Percentiles rank a stretch among this genome's conserved stretches.
phyloP scores from a whole-genome alignment of 768 basidiomycete genomes.

The Amanita muscaria region DNA sequence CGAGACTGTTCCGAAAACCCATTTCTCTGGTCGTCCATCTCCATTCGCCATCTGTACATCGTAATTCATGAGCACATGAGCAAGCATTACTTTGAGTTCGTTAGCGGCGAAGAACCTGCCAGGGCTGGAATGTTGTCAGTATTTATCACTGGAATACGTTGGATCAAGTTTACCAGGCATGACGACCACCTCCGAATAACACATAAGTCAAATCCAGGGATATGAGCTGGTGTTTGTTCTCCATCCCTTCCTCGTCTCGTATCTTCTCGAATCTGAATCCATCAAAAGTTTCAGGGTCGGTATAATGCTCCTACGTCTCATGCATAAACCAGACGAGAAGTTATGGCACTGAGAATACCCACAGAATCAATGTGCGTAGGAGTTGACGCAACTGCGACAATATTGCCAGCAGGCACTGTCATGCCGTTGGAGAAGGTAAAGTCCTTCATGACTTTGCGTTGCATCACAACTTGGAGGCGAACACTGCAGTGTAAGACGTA shows the following conservation, averaged over 20 bases:
- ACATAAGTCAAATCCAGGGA: conserved; percentile 20
- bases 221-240: conserved; percentile 22
- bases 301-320: conserved; percentile 24
- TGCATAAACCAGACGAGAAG: not conserved
- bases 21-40: conserved; percentile 7
- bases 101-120: conserved; percentile 28
- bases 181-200: conserved; percentile 25
- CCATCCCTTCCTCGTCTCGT: conserved; percentile 20
- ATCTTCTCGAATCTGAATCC: conserved; percentile 33
- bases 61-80: conserved; percentile 24
- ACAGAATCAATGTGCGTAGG: conserved; percentile 7
- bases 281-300: conserved; percentile 25
- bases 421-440: conserved; percentile 26
- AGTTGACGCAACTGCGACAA: conserved; percentile 11
- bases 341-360: not conserved
- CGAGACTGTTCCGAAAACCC: conserved; percentile 10
- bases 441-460: conserved; percentile 27
- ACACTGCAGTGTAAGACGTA: too few species aligned
- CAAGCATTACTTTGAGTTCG: conserved; percentile 25
- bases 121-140: conserved; percentile 13
- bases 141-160: not conserved
- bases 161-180: conserved; percentile 11
- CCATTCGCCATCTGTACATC: conserved; percentile 24
- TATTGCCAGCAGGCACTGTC: conserved; percentile 18
- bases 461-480: conserved; percentile 14